These are phyloP conservation scores for Pestalotiopsis sp. DNA, from an alignment of 2,329 filamentous ascomycete genomes.

Conservation along the genomic window DNA sequence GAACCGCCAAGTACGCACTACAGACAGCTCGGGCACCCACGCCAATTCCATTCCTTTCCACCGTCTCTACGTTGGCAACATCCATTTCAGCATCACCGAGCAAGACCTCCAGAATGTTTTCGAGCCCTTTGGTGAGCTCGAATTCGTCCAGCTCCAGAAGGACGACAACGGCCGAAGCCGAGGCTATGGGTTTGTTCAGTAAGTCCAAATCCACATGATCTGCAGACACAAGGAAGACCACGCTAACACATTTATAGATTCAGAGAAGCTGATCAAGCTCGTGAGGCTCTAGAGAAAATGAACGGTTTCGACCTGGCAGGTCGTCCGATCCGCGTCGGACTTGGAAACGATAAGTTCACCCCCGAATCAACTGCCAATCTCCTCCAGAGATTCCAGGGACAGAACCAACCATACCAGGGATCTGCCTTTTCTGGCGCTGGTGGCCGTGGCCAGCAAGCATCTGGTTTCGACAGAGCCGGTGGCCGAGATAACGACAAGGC, in stretches of 20 bases:
- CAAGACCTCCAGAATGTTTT: conserved; percentile 95
- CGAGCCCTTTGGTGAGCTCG: conserved; percentile 94
- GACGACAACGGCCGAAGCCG: conserved; percentile 89
- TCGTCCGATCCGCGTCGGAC: conserved; percentile 95
- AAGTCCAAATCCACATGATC: conserved; percentile 44
- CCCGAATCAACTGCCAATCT: conserved; percentile 93
- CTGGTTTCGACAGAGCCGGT: conserved; percentile 88
- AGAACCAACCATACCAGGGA: conserved; percentile 79
- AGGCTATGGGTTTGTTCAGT: conserved; percentile 99
- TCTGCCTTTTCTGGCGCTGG: conserved; percentile 90
- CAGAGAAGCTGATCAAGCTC: conserved; percentile 85
- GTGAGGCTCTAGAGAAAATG: conserved; percentile 97
- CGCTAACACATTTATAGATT: conserved; percentile 65
- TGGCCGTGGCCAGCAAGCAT: conserved; percentile 81
- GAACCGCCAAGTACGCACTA: conserved; percentile 91
- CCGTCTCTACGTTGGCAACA: conserved; percentile 97
- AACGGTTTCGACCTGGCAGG: conserved; percentile 98
- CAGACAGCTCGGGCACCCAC: conserved; percentile 69
- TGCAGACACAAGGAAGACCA: neutral
- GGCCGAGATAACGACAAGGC: conserved; percentile 89
- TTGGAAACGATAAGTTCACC: conserved; percentile 99
- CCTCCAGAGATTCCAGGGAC: conserved; percentile 87
- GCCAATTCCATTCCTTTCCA: conserved; percentile 93
- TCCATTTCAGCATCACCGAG: conserved; percentile 99
- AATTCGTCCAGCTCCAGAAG: conserved; percentile 97